Percentiles rank a stretch among this genome's conserved stretches.
These are phyloP conservation scores for Pleurotus platypus DNA, from an alignment of 768 basidiomycete species.

Conservation along the genomic window DNA sequence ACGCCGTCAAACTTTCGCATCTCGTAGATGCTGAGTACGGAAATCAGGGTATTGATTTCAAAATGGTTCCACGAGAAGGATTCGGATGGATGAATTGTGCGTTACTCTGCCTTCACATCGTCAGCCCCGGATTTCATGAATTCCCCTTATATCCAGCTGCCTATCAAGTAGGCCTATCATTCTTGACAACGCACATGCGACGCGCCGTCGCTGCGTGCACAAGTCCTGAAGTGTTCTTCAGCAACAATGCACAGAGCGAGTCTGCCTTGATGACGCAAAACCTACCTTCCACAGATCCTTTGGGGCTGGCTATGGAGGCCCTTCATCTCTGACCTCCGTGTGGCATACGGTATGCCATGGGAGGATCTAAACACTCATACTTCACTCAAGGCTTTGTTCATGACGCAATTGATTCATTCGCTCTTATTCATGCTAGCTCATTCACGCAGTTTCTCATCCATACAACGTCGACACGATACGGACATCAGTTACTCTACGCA, in stretches of 20 bases:
- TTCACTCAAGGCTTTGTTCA: too few relatives aligned
- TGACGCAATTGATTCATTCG: too few relatives aligned
- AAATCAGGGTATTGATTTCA: conserved; percentile 96
- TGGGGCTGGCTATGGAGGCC: conserved; percentile 62
- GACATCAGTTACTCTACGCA: too few relatives aligned
- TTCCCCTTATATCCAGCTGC: conserved; percentile 52
- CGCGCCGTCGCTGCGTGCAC: conserved; percentile 95
- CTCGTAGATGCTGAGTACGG: conserved; percentile 97
- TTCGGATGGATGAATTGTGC: conserved; percentile 98
- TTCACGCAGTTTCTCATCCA: too few relatives aligned
- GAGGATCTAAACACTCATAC: too few relatives aligned
- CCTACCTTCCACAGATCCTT: conserved; percentile 46
- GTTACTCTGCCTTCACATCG: conserved; percentile 20
- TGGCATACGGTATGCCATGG: too few relatives aligned
- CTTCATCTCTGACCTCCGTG: conserved; percentile 27
- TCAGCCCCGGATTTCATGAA: not conserved
- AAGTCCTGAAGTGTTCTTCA: conserved; percentile 87
- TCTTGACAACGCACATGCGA: conserved; percentile 91
- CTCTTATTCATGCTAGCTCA: too few relatives aligned
- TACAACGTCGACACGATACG: too few relatives aligned
- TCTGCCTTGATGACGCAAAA: conserved; percentile 31
- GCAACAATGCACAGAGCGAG: conserved; percentile 38
- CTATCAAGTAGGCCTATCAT: conserved; percentile 94
- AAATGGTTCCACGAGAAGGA: conserved; percentile 94
- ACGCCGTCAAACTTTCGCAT: conserved; percentile 93